phyloP scores from a whole-genome alignment of 352 stramenopile genomes.

The Pythium myriotylum region DNA sequence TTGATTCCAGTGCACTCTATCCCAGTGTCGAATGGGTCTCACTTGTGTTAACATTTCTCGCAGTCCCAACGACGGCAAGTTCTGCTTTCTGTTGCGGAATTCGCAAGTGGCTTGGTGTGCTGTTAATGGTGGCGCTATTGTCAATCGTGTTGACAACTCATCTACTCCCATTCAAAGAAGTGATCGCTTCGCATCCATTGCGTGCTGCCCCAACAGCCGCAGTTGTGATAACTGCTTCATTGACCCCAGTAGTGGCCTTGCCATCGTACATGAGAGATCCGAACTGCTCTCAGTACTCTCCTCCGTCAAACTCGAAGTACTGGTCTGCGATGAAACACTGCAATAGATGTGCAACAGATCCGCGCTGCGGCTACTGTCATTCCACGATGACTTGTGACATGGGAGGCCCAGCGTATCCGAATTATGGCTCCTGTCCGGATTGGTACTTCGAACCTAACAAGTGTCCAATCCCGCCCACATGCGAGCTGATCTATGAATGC shows the following conservation, averaged over 20 bases:
- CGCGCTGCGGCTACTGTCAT: slow-evolving; percentile 88
- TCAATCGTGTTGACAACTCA: no score
- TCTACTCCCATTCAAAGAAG: no score
- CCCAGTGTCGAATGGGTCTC: no score
- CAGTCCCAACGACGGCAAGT: no score
- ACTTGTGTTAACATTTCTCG: no score
- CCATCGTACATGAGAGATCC: slow-evolving; percentile 3
- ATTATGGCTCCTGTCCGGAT: slow-evolving; percentile 53
- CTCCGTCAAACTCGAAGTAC: slow-evolving; percentile 49
- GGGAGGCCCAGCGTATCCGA: slow-evolving; percentile 53
- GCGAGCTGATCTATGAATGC: slow-evolving; percentile 58
- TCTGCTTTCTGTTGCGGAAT: no score
- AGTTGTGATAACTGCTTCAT: no score
- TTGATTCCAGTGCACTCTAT: no score
- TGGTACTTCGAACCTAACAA: slow-evolving; percentile 61
- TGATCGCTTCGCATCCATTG: no score
- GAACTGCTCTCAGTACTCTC: slow-evolving; percentile 61
- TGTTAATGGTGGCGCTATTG: no score
- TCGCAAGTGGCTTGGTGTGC: no score
- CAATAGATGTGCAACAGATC: slow-evolving; percentile 57
- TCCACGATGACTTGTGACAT: slow-evolving; percentile 89
- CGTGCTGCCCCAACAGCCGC: no score
- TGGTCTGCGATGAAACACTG: slow-evolving; percentile 77
- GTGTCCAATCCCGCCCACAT: slow-evolving; percentile 77
- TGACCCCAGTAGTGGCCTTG: not conserved